Percentiles rank a stretch among this genome's conserved stretches.
Evolutionary conservation across 768 basidiomycete genomes (phyloP).

Genomic region (Psilocybe sp.): DNA sequence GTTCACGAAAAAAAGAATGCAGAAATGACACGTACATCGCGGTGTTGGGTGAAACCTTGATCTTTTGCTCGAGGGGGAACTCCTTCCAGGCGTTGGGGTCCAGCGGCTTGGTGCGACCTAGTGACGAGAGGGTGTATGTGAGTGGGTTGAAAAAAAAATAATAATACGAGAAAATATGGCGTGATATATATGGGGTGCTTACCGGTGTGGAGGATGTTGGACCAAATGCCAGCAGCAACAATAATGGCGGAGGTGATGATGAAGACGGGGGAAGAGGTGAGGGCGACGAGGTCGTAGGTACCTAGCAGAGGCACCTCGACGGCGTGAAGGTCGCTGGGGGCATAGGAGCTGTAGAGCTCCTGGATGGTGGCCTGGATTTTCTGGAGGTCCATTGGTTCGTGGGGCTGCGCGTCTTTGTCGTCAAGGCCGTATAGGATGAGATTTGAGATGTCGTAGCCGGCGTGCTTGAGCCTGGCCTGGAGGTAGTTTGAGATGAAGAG

Average conservation of each 20-base stretch:
- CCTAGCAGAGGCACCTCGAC: slow-evolving; percentile 34
- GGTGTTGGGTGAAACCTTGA: slow-evolving; percentile 89
- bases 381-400: slow-evolving; percentile 2
- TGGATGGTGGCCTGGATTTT: slow-evolving; percentile 12
- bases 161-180: slow-evolving; percentile 6
- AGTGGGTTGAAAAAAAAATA: slow-evolving; percentile 12
- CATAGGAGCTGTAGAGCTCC: slow-evolving; percentile 13
- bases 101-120: slow-evolving; percentile 64
- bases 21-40: slow-evolving; percentile 65
- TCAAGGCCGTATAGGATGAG: slow-evolving; percentile 65
- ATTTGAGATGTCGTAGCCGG: slow-evolving; percentile 55
- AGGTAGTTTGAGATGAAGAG: slow-evolving; percentile 40
- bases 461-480: slow-evolving; percentile 39
- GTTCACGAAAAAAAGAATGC: not conserved
- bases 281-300: slow-evolving; percentile 33
- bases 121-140: slow-evolving; percentile 7
- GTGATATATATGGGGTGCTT: slow-evolving; percentile 9
- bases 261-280: slow-evolving; percentile 42
- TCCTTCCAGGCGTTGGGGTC: slow-evolving; percentile 76
- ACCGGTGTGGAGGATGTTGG: slow-evolving; percentile 49
- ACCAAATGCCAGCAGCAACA: slow-evolving; percentile 48
- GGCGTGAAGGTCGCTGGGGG: slow-evolving; percentile 24
- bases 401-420: slow-evolving; percentile 18
- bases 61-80: slow-evolving; percentile 81
- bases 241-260: slow-evolving; percentile 51